Evolutionary conservation across 306 rosid genomes (phyloP).

Genomic region (Fagus crenata): DNA sequence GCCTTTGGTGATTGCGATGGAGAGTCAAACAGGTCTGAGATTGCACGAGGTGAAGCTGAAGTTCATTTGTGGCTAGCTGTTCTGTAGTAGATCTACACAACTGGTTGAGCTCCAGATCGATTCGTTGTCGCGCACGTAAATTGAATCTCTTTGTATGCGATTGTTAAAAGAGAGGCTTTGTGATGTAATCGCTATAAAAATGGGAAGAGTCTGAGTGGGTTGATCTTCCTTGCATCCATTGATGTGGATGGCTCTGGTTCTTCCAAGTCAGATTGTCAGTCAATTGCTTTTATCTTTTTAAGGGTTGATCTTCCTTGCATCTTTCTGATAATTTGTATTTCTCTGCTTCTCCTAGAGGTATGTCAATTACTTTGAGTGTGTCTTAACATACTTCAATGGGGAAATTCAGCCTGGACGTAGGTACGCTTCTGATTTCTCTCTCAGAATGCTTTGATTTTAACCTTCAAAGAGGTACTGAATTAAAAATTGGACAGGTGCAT

Average conservation of each 20-base stretch:
- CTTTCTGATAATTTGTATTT: constrained; percentile 36
- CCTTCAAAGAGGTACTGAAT: too few species aligned
- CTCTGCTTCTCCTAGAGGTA: constrained; percentile 61
- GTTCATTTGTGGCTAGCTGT: not conserved
- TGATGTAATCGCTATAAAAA: too few species aligned
- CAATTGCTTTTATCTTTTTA: constrained; percentile 17
- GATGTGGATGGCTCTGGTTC: too few species aligned
- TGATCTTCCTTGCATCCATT: too few species aligned
- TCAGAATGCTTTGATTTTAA: constrained; percentile 7
- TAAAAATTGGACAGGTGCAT: too few species aligned
- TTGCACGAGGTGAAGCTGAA: not conserved
- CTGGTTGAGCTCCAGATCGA: not conserved
- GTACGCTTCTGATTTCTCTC: constrained; percentile 36
- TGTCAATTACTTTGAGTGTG: constrained; percentile 74
- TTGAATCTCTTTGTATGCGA: not conserved
- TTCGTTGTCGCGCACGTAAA: too few species aligned
- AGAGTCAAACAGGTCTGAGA: not conserved
- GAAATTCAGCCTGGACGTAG: constrained; percentile 76
- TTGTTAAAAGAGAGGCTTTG: too few species aligned
- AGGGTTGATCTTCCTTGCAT: constrained; percentile 19
- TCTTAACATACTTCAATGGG: constrained; percentile 63
- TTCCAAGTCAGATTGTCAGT: constrained; percentile 94
- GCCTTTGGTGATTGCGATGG: not conserved
- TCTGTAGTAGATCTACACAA: not conserved
- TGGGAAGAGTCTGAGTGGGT: too few species aligned